Conservation (phyloP, 805 yeast species). For the Jamesozyma piceae region DNA sequence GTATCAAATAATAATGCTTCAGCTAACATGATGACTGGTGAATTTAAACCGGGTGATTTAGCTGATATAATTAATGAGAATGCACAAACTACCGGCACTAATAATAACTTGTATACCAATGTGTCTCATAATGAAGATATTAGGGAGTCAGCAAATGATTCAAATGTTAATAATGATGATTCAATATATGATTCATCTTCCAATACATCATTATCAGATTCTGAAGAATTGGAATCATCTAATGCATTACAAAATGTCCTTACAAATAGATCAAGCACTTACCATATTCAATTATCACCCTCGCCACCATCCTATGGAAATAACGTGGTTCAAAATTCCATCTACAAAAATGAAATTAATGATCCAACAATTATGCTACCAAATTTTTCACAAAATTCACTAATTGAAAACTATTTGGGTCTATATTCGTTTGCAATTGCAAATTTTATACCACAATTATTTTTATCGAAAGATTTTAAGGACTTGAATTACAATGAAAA, state of each 20-base stretch:
- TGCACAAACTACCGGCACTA: too few relatives aligned
- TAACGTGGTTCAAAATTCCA: constrained; percentile 2
- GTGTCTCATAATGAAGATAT: neutral
- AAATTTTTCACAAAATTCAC: constrained; percentile 12
- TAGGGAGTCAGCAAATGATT: neutral
- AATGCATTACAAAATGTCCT: neutral
- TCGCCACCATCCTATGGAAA: constrained; percentile 5
- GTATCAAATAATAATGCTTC: neutral
- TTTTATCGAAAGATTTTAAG: constrained; percentile 19
- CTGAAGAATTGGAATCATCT: neutral
- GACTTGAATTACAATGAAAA: constrained; percentile 16
- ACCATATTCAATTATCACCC: neutral
- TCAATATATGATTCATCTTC: neutral
- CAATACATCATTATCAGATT: neutral
- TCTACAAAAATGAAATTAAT: constrained; percentile 5
- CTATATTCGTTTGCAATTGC: constrained; percentile 21
- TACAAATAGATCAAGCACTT: neutral
- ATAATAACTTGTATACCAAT: neutral
- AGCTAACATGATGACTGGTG: neutral
- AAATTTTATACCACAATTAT: constrained; percentile 17
- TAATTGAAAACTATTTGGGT: constrained; percentile 25
- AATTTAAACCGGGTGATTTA: constrained; percentile 1
- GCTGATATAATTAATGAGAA: neutral
- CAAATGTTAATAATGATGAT: neutral
- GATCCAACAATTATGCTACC: constrained; percentile 24